Conservation (phyloP, 345 rosid species). For the Erodium maritimum region DNA sequence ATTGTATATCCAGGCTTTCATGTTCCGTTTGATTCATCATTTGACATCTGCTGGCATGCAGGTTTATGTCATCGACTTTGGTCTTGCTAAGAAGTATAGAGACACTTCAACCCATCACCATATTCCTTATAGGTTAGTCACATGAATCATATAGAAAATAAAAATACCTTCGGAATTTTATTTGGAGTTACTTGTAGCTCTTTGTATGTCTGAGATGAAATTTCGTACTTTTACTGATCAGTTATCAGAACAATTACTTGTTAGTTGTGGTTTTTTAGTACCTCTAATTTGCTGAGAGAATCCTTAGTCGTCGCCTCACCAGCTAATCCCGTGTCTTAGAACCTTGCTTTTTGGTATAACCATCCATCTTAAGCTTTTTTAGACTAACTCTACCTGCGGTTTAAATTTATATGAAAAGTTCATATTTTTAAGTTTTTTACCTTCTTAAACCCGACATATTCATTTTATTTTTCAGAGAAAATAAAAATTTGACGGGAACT, state of each 20-base stretch:
- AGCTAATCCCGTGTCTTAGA: too few species aligned
- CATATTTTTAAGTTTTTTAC: neutral
- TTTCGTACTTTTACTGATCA: neutral
- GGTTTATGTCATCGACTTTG: conserved; percentile 86
- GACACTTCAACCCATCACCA: conserved; percentile 75
- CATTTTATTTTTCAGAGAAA: conserved; percentile 45
- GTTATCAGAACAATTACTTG: too few species aligned
- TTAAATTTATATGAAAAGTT: too few species aligned
- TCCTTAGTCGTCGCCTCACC: too few species aligned
- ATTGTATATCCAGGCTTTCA: neutral
- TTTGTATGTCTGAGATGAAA: neutral
- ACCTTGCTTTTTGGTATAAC: neutral
- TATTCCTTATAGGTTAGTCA: conserved; percentile 69
- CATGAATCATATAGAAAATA: too few species aligned
- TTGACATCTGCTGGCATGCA: conserved; percentile 15
- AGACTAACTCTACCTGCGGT: neutral
- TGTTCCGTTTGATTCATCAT: conserved; percentile 4
- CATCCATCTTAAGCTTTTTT: neutral
- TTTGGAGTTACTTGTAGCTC: neutral
- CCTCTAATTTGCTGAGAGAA: neutral
- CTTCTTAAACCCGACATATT: conserved; percentile 5
- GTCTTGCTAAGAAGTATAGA: conserved; percentile 80
- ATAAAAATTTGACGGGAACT: conserved; percentile 86
- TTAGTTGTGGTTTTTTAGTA: neutral
- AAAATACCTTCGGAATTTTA: too few species aligned